These are phyloP conservation scores for Nothopassalora personata DNA, from an alignment of 2,329 filamentous ascomycete genomes.

Conservation along the genomic window DNA sequence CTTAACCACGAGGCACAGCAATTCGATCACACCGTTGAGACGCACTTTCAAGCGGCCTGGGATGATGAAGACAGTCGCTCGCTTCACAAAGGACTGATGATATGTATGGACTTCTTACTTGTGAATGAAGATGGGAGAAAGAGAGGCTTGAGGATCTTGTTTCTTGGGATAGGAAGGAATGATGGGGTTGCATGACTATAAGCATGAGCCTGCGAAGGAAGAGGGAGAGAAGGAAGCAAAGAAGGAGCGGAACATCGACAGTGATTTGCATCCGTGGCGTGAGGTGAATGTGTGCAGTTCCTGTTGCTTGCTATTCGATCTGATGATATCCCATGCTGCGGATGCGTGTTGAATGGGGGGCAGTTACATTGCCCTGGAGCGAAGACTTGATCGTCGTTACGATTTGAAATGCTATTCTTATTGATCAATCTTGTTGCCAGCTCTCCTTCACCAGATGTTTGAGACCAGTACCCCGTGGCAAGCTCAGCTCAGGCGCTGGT, in stretches of 20 bases:
- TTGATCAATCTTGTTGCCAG: background rate
- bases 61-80: background rate
- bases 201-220: background rate
- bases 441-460: background rate
- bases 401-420: background rate
- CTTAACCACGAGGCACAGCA: conserved; percentile 33
- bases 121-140: too few relatives aligned
- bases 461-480: too few relatives aligned
- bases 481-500: background rate
- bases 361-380: too few relatives aligned
- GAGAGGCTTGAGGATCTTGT: too few relatives aligned
- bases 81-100: background rate
- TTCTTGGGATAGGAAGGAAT: background rate
- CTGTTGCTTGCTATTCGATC: background rate
- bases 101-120: background rate
- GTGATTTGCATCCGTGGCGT: background rate
- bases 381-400: background rate
- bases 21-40: background rate
- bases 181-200: background rate
- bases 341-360: background rate
- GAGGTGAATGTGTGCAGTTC: background rate
- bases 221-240: background rate
- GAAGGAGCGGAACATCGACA: background rate
- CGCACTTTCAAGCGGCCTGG: too few relatives aligned
- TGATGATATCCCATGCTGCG: background rate